Evolutionary conservation across 1,284 basidiomycete genomes (phyloP), one percentile per base, ranked within the genome.

Genomic region (Pseudozyma sp.): DNA sequence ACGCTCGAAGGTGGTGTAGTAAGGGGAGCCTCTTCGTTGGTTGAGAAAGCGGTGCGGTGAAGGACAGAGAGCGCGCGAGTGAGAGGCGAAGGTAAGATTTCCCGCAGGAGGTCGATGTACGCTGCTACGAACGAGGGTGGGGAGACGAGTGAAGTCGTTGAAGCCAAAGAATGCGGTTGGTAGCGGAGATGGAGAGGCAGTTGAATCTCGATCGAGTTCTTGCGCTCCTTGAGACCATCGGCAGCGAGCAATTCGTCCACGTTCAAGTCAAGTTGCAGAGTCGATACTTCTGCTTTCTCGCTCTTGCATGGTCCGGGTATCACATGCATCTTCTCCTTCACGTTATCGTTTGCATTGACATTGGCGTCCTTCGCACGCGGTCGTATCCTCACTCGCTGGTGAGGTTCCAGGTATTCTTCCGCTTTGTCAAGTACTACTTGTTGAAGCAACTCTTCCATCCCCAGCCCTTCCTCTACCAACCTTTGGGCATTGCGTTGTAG

Each of bases 151-250:
- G 14, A 25, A 5, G 10, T n/a, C 18, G 39, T 36, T 0, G 52
- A 10, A 12, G 14, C 2, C 1, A 6, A 18, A 7, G 19, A 25
- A 0, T 65, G 65, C 1, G 38, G 42, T 18, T 54, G 65, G 36
- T 73, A 73, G 0, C 70, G 19, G 3, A 59, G 13, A 47, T 68
- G 65, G 10, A 73, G 31, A 0, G 70, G 65, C 0, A 73, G n/a
- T 0, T 73, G 38, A 8, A 68, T 6, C 5, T 39, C 25, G 4
- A 45, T 25, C 12, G 25, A 25, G 3, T 31, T 31, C 6, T 25
- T 39, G 38, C 18, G 36, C 38, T 45, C 34, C 13, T 36, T 48
- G 5, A 56, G 16, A 4, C 57, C 59, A 16, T 62, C 48, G 1
- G 44, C 48, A 4, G 10, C 36, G 5, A 59, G 18, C n/a, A 64